Evolutionary conservation across 495 filamentous ascomycete genomes (phyloP), one percentile per base, ranked within the genome.

Genomic region (Neurospora sp.): DNA sequence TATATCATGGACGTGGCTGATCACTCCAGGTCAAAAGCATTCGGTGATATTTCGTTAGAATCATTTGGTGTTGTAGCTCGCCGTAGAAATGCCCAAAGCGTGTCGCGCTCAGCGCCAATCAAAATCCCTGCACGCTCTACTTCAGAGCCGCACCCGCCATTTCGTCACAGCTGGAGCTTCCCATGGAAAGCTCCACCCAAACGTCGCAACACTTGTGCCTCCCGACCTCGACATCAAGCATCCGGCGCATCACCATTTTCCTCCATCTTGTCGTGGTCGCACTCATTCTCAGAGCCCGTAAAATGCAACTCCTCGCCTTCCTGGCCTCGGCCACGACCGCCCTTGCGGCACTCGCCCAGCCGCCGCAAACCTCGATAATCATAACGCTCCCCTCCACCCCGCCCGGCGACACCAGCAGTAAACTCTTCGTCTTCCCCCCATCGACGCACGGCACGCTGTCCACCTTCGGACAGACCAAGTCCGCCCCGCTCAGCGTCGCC

Each of bases 371-470:
- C 27, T 65, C 53, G 48, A 75, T 80, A 4, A 76, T 75, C 35
- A 8, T 83, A 6, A 82, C 80, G 31, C 75, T 82, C 73, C 79
- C 68, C 83, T 92, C 77, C 87, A 86, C 4, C 75, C 86, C 38
- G 84, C 85, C 35, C 53, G 78, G 8, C 40, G 69, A 17, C 70
- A 74, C 39, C 85, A 91, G 40, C 83, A 86, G 4, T 10, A 90
- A 88, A 82, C 88, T 89, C 3, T 48, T 74, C 78, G 74, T 80
- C 59, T 88, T 93, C 68, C 85, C 89, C 1, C 82, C 93, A 70
- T 87, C 88, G 35, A 96, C 94, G 12, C 87, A 90, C 84, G 92
- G 91, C 45, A 90, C 91, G 31, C 87, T 95, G 44, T 85, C 88
- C 41, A 85, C 89, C 40, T 82, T 86, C 39, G 81, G 82, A 70